Percentiles rank a stretch among this genome's conserved stretches.
Conservation (phyloP, 1,139 yeast species). For the Zhuliangozyma parablackwelliae region DNA sequence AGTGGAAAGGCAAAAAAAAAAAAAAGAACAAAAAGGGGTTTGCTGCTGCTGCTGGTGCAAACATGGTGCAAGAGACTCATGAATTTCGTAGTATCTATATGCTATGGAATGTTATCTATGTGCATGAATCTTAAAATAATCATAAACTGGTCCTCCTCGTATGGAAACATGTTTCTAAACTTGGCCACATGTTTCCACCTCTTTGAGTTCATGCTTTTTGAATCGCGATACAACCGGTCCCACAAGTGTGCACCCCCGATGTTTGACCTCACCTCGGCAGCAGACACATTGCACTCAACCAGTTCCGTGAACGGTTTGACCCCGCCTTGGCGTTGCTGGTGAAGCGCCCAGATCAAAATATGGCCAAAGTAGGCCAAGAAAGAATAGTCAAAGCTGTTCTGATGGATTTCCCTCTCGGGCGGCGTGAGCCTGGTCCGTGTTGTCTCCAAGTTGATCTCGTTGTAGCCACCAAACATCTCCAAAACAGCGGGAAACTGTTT, state of each 20-base stretch:
- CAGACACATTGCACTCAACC: constrained; percentile 16
- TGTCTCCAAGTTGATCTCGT: constrained; percentile 31
- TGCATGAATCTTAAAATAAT: constrained; percentile 37
- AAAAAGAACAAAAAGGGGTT: no score
- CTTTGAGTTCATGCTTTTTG: constrained; percentile 34
- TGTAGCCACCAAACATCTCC: constrained; percentile 28
- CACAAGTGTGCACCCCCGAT: constrained; percentile 45
- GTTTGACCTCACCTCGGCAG: constrained; percentile 17
- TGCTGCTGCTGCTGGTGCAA: no score
- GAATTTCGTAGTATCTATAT: no score
- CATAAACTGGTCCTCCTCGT: constrained; percentile 42
- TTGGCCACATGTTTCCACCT: constrained; percentile 46
- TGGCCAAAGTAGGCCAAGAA: constrained; percentile 39
- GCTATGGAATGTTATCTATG: constrained; percentile 3
- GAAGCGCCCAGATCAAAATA: constrained; percentile 37
- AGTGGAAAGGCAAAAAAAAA: no score
- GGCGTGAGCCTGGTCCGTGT: constrained; percentile 36
- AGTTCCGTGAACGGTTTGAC: background rate
- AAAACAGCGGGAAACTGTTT: constrained; percentile 24
- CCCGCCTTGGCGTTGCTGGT: constrained; percentile 18
- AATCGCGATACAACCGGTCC: constrained; percentile 37
- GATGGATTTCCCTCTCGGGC: constrained; percentile 31
- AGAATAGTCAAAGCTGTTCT: constrained; percentile 37
- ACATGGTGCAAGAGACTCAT: no score
- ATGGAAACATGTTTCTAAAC: constrained; percentile 35